Percentiles rank a stretch among this genome's conserved stretches.
Evolutionary conservation across 495 filamentous ascomycete genomes (phyloP).

Genomic region (Apiosordaria backusii): DNA sequence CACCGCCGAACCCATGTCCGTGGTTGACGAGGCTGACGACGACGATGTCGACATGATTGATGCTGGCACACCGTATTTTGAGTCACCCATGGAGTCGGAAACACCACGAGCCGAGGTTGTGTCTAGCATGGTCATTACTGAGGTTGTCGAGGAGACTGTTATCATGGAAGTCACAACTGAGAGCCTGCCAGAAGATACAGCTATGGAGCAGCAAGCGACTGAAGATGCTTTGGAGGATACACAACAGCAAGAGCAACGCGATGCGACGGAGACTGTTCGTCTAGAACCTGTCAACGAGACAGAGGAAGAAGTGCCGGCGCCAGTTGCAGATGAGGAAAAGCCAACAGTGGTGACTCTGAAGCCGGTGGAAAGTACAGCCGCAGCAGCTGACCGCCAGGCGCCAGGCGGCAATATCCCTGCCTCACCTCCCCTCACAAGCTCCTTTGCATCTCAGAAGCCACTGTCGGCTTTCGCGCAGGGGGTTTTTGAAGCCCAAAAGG

Average conservation of each 20-base stretch:
- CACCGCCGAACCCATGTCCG: conserved; percentile 8
- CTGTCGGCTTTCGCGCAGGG: neutral
- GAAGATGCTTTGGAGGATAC: neutral
- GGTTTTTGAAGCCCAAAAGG: neutral
- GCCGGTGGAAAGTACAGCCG: neutral
- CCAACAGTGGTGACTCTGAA: neutral
- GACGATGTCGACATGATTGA: conserved; percentile 19
- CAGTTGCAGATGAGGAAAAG: neutral
- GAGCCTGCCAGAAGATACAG: neutral
- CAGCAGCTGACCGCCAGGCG: neutral
- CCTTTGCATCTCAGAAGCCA: conserved; percentile 2
- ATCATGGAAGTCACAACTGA: neutral
- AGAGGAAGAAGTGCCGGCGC: neutral
- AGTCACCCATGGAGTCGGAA: neutral
- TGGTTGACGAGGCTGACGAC: conserved; percentile 4
- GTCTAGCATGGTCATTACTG: neutral
- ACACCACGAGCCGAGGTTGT: neutral
- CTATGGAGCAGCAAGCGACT: neutral
- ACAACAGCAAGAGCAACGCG: neutral
- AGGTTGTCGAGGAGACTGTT: neutral
- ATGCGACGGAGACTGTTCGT: neutral
- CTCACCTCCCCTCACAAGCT: neutral
- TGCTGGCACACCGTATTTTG: neutral
- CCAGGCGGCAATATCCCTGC: neutral
- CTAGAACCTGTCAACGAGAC: neutral